Percentiles rank a stretch among this genome's conserved stretches.
Conservation (phyloP, 2,329 filamentous ascomycete species). For the Neofusicoccum ribis region DNA sequence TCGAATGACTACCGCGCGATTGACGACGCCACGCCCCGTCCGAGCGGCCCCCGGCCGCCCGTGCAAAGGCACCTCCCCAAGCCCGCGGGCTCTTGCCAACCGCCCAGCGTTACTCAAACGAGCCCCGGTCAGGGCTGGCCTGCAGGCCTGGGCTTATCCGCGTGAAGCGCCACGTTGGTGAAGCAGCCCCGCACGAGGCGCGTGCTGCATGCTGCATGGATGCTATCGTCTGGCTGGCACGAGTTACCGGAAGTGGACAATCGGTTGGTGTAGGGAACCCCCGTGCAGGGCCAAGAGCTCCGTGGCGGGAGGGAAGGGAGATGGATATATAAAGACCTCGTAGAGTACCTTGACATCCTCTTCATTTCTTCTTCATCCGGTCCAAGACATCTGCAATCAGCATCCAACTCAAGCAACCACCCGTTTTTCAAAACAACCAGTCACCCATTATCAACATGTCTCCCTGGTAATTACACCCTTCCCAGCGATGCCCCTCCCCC, state of each 20-base stretch:
- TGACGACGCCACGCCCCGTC: not conserved
- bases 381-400: not conserved
- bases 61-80: not conserved
- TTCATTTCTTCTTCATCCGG: conserved; percentile 7
- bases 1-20: conserved; percentile 2
- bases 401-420: not conserved
- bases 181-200: conserved; percentile 11
- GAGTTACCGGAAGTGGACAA: not conserved
- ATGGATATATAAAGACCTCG: conserved; percentile 19
- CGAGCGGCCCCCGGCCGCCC: not conserved
- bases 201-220: not conserved
- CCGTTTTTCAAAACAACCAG: not conserved
- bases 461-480: conserved; percentile 22
- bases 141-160: not conserved
- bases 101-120: not conserved
- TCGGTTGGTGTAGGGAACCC: not conserved
- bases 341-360: not conserved
- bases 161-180: conserved; percentile 13
- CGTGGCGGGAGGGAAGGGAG: not conserved
- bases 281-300: not conserved
- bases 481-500: not conserved
- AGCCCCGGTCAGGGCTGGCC: not conserved
- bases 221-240: not conserved
- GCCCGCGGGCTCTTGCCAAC: not conserved
- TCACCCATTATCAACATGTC: conserved; percentile 21